Conservation (phyloP, 768 basidiomycete genomes). For the Lentinula edodes region DNA sequence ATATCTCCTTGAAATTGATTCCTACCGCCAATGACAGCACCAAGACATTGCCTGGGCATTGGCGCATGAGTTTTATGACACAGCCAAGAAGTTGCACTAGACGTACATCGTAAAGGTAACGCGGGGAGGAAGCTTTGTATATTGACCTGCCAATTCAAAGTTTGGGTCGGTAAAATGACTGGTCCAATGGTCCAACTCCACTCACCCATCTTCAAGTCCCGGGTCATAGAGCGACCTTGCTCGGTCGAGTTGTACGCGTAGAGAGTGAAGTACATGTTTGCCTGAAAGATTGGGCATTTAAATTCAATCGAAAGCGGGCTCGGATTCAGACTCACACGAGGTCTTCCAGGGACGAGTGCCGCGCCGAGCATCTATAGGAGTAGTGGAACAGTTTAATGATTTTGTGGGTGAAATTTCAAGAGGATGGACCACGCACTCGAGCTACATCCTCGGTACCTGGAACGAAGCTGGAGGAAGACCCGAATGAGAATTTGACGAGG, state of each 20-base stretch:
- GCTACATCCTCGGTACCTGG: slow-evolving; percentile 11
- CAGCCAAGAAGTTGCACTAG: neutral
- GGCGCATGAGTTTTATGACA: neutral
- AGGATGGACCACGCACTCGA: neutral
- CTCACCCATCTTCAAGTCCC: slow-evolving; percentile 15
- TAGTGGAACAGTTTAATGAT: neutral
- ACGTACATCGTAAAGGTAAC: slow-evolving; percentile 6
- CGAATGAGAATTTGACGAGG: neutral
- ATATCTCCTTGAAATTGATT: neutral
- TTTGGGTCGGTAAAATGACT: neutral
- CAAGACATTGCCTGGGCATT: slow-evolving; percentile 10
- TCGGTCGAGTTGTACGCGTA: slow-evolving; percentile 11
- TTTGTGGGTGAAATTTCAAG: too few relatives aligned
- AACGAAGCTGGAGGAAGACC: slow-evolving; percentile 3
- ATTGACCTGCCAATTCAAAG: neutral
- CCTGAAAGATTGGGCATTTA: neutral
- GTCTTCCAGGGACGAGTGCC: slow-evolving; percentile 4
- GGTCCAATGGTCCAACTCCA: slow-evolving; percentile 2
- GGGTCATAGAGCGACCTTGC: slow-evolving; percentile 14
- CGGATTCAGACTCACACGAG: neutral
- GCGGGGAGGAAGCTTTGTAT: slow-evolving; percentile 10
- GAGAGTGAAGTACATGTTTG: slow-evolving; percentile 8
- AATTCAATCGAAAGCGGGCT: neutral
- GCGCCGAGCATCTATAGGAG: slow-evolving; percentile 9
- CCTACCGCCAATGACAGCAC: slow-evolving; percentile 38